Conservation (phyloP, 805 yeast species). For the Starmerella floricola region DNA sequence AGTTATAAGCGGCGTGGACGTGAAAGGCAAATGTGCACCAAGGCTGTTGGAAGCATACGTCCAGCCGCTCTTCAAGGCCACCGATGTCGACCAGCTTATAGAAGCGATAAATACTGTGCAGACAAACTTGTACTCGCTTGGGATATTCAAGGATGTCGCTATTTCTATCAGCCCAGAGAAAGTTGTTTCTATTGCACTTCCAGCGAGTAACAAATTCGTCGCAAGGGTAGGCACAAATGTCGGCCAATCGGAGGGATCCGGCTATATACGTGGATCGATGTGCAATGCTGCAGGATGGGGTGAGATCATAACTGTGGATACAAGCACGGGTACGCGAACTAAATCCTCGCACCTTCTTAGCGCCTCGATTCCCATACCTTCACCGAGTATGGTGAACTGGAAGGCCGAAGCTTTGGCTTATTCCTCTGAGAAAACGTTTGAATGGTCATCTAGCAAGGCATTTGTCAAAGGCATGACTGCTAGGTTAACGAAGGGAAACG, state of each 20-base stretch:
- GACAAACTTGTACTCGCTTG: constrained; percentile 18
- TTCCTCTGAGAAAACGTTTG: constrained; percentile 40
- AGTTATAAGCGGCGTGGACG: constrained; percentile 21
- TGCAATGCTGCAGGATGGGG: constrained; percentile 59
- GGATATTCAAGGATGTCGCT: constrained; percentile 19
- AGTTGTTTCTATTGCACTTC: constrained; percentile 17
- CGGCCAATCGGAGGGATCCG: constrained; percentile 96
- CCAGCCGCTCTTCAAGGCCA: constrained; percentile 27
- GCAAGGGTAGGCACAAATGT: constrained; percentile 92
- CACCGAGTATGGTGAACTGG: constrained; percentile 34
- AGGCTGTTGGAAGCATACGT: constrained; percentile 26
- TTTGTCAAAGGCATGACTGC: constrained; percentile 34
- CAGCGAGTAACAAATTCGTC: constrained; percentile 47
- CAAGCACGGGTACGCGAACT: constrained; percentile 50
- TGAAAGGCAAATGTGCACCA: constrained; percentile 29
- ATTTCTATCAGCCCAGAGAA: constrained; percentile 19
- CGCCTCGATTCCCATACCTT: constrained; percentile 41
- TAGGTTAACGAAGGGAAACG: constrained; percentile 30
- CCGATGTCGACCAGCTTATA: constrained; percentile 21
- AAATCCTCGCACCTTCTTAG: constrained; percentile 43
- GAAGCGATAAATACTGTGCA: constrained; percentile 26
- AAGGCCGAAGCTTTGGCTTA: constrained; percentile 41
- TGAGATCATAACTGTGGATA: constrained; percentile 44
- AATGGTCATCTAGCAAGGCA: constrained; percentile 47
- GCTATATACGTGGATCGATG: constrained; percentile 65